Evolutionary conservation across 306 rosid genomes (phyloP).

Genomic region (Prunus fruticosa): DNA sequence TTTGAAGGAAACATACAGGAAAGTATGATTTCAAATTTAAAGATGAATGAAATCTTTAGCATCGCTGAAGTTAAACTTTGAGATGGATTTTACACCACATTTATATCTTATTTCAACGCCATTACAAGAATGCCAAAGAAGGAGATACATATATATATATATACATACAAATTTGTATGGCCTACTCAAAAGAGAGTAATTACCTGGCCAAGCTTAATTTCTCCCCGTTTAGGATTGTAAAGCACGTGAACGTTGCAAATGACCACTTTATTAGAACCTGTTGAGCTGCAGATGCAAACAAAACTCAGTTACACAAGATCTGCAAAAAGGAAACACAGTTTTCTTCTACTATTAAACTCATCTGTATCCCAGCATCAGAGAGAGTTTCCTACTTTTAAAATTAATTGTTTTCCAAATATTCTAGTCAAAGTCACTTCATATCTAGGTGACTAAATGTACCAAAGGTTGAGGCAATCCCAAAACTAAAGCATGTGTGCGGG

Average conservation of each 20-base stretch:
- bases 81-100: constrained; percentile 4
- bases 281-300: constrained; percentile 44
- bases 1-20: constrained; percentile 26
- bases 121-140: neutral
- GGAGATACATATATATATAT: neutral
- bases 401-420: neutral
- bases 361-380: neutral
- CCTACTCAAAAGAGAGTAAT: constrained; percentile 19
- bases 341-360: neutral
- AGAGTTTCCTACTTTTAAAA: neutral
- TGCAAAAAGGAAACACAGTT: neutral
- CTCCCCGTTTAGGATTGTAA: constrained; percentile 90
- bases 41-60: constrained; percentile 21
- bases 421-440: neutral
- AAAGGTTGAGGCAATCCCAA: neutral
- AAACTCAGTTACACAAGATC: neutral
- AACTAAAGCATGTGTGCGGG: neutral
- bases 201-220: constrained; percentile 98
- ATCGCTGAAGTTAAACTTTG: constrained; percentile 12
- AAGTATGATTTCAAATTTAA: constrained; percentile 17
- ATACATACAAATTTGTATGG: neutral
- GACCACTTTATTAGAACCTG: constrained; percentile 60
- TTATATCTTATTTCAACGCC: too few species aligned
- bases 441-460: neutral
- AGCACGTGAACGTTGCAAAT: constrained; percentile 88